These are phyloP conservation scores for Apiospora koreana DNA, from an alignment of 2,329 filamentous ascomycete genomes.

Conservation along the genomic window DNA sequence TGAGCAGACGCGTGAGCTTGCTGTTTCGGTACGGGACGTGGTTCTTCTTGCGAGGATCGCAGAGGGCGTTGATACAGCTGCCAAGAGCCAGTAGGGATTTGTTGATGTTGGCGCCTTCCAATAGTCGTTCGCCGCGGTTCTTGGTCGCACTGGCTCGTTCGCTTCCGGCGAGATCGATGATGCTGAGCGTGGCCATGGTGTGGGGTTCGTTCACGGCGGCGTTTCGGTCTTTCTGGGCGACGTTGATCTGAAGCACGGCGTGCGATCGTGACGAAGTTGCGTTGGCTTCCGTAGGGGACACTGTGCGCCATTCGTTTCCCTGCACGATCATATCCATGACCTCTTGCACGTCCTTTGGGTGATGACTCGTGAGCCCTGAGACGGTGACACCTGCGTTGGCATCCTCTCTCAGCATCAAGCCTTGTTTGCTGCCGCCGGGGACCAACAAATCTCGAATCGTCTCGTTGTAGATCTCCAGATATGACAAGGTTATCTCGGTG, in stretches of 20 bases:
- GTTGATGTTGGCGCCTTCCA: slow-evolving; percentile 99
- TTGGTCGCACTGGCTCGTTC: slow-evolving; percentile 96
- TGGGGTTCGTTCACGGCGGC: slow-evolving; percentile 91
- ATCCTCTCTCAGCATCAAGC: slow-evolving; percentile 92
- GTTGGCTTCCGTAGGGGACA: slow-evolving; percentile 96
- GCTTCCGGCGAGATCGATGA: slow-evolving; percentile 95
- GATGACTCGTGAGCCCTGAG: slow-evolving; percentile 85
- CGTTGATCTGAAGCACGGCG: slow-evolving; percentile 94
- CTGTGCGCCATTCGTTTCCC: slow-evolving; percentile 91
- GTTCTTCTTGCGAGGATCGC: slow-evolving; percentile 86
- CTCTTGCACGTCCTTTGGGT: slow-evolving; percentile 86
- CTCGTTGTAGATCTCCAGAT: slow-evolving; percentile 98
- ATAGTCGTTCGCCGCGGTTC: slow-evolving; percentile 86
- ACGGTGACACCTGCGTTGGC: slow-evolving; percentile 92
- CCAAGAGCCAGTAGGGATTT: slow-evolving; percentile 93
- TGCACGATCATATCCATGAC: slow-evolving; percentile 99
- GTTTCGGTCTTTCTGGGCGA: slow-evolving; percentile 92
- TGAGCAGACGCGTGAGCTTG: slow-evolving; percentile 90
- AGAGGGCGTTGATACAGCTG: slow-evolving; percentile 97
- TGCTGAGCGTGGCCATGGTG: slow-evolving; percentile 96
- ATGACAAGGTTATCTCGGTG: slow-evolving; percentile 89
- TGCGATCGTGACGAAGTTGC: slow-evolving; percentile 97
- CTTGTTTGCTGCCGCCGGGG: slow-evolving; percentile 78
- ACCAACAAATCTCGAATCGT: slow-evolving; percentile 93
- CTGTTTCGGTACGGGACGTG: slow-evolving; percentile 98